These are phyloP conservation scores for Solanum phureja DNA, from an alignment of 257 asterid genomes.

Conservation along the genomic window DNA sequence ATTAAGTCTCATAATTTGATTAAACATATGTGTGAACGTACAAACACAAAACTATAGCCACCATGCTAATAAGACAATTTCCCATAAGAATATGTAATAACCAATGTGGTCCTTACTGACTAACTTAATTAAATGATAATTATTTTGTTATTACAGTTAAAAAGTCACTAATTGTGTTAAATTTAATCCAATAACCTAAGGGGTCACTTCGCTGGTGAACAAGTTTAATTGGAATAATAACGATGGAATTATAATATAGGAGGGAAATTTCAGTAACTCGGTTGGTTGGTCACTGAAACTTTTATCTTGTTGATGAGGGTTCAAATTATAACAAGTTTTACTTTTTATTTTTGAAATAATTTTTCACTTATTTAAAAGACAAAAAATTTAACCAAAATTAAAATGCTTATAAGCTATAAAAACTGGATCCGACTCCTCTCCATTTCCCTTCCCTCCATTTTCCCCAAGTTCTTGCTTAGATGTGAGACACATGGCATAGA, in stretches of 20 bases:
- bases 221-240: too few species aligned
- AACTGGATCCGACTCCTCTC: too few species aligned
- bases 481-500: too few species aligned
- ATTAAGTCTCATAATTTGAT: too few species aligned
- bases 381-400: too few species aligned
- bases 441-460: too few species aligned
- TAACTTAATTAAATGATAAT: background rate
- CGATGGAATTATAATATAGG: too few species aligned
- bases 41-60: background rate
- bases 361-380: background rate
- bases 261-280: background rate
- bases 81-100: too few species aligned
- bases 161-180: background rate
- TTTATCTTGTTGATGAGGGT: background rate
- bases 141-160: background rate
- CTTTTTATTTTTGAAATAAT: too few species aligned
- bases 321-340: background rate
- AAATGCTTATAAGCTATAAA: background rate
- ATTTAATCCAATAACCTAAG: background rate
- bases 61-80: too few species aligned
- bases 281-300: background rate
- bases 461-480: too few species aligned
- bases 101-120: background rate
- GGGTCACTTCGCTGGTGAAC: background rate
- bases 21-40: background rate